Evolutionary conservation across 257 asterid genomes (phyloP), one percentile per base, ranked within the genome.

Genomic region (Ajuga chamaepitys): DNA sequence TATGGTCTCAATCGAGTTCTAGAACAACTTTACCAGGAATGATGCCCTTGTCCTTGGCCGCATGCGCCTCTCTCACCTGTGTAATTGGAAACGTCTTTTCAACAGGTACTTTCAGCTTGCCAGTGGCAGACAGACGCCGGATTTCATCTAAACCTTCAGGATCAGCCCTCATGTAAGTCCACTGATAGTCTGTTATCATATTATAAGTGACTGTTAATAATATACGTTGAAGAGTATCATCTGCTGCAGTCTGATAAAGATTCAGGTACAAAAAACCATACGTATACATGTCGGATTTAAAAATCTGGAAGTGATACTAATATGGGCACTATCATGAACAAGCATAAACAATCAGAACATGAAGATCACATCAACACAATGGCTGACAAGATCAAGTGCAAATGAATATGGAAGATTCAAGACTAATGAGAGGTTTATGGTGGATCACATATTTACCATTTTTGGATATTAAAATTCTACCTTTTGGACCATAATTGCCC

Each of bases 101-200:
- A n/a, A 94, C 86, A 0, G 99, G 97, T 67, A 90, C 58, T 71
- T 75, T 84, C 73, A 90, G 83, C 83, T 86, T 88, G 7, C 96
- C 99, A 34, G 21, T 70, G 53, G 68, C 95, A 16, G 81, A 68
- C 47, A 94, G 81, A 77, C 87, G 74, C 6, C 91, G 82, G 21
- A 94, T 90, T 80, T 90, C 95, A 11, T 81, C 77, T 68, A 94
- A 77, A 20, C 95, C 99, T 79, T 94, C 98, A 4, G 80, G 77
- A 57, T 94, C 99, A 10, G 95, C 84, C 78, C 99, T 86, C 99
- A 91, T 94, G 81, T 88, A 94, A 32, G 80, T 84, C 98, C 98
- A 94, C 70, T 78, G 85, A 72, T 94, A 94, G 70, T 85, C 99
- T 94, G 96, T 24, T 67, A 48, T 25, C 18, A 20, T 18, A 42